Evolutionary conservation across 169 alveolate species (phyloP), one percentile per base, ranked within the genome.

Genomic region (Plasmodium malariae): DNA sequence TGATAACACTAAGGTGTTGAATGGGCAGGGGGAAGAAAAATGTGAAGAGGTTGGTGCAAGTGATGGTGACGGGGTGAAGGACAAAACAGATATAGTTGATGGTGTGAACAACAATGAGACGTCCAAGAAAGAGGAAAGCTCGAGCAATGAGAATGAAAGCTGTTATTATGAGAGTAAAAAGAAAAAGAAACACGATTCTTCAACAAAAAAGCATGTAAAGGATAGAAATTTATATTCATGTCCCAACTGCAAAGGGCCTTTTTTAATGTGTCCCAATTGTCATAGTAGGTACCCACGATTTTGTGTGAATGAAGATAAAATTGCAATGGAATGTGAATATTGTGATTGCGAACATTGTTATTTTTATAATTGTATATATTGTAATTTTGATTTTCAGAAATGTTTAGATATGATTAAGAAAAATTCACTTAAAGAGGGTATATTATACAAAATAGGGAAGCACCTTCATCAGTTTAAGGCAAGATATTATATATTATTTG

Each of bases 391-490:
- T 28, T 92, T 93, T 73, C 92, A 88, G 54, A 74, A 83, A 68
- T 87, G 93, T 48, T 68, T 71, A 21, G 88, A 88, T 43, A 55
- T 89, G 88, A 36, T 78, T 12, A 92, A 74, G 6, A 90, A 88
- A 24, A 80, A 89, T 69, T 88, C 97, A 3, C 74, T 91, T 19
- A 92, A 91, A 51, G 94, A 95, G 43, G 98, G 98, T 34, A 91
- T 95, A 59, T 88, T 96, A 71, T 95, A 86, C 87, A 96, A 96
- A 51, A 94, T 78, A 26, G 98, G 98, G 37, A 95, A 93, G 40
- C 95, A 93, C 51, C 74, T 95, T 5, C 96, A 94, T 65, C 94
- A 87, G 74, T 95, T 95, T 96, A 88, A 87, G 62, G 94, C 96
- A 34, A 87, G 98, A 24, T 96, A 93, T 73, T 96, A 90, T 86